phyloP scores from a whole-genome alignment of 2,329 filamentous ascomycete species.

The Aspergillus caelatus region DNA sequence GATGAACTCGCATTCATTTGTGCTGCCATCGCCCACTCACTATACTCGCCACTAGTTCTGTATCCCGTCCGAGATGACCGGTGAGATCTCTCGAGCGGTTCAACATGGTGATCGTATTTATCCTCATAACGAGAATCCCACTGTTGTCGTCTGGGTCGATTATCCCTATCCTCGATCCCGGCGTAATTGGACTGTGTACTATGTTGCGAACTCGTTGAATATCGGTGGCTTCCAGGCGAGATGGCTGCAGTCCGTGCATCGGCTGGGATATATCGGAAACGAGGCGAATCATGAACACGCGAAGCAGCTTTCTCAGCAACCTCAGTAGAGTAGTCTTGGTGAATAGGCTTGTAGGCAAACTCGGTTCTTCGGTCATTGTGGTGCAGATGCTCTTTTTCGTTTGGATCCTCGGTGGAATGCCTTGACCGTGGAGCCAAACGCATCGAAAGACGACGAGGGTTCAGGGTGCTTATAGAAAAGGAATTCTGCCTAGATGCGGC shows the following conservation, averaged over 20 bases:
- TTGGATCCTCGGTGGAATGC: slow-evolving; percentile 5
- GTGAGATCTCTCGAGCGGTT: not conserved
- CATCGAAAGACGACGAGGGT: slow-evolving; percentile 32
- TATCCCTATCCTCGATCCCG: not conserved
- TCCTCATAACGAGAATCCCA: not conserved
- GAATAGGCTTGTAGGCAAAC: slow-evolving; percentile 40
- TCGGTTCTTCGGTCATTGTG: slow-evolving; percentile 11
- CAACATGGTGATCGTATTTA: not conserved
- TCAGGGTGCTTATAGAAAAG: slow-evolving; percentile 24
- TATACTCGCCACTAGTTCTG: slow-evolving; percentile 11
- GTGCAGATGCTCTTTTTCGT: slow-evolving; percentile 6
- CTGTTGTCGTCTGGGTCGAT: not conserved
- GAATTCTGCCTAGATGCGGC: slow-evolving; percentile 18
- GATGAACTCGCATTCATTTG: slow-evolving; percentile 16
- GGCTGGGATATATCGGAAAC: slow-evolving; percentile 39
- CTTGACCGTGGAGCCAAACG: slow-evolving; percentile 30
- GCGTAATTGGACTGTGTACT: not conserved
- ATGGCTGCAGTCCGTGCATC: slow-evolving; percentile 16
- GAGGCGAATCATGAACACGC: slow-evolving; percentile 15
- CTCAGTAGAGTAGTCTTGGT: slow-evolving; percentile 34
- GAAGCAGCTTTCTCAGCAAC: slow-evolving; percentile 25
- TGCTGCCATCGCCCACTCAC: slow-evolving; percentile 5
- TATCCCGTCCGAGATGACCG: slow-evolving; percentile 1
- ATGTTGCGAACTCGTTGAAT: not conserved
- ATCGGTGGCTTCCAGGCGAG: not conserved